These are phyloP conservation scores for Aciculoconidium aculeatum DNA, from an alignment of 805 yeast genomes.

Conservation along the genomic window DNA sequence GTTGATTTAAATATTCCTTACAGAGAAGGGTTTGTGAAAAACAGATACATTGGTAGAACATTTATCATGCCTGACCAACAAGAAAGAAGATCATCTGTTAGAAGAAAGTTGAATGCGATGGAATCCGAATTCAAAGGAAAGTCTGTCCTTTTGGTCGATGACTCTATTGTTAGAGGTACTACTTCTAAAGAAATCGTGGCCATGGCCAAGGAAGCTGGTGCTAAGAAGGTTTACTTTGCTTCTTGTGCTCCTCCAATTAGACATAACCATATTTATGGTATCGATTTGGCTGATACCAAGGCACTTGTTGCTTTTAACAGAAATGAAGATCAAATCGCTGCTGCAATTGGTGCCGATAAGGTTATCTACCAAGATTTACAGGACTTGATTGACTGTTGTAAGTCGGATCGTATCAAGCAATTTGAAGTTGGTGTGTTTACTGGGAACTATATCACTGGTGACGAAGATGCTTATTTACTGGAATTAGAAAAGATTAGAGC, in stretches of 20 bases:
- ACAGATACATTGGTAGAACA: conserved; percentile 95
- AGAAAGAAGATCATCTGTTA: conserved; percentile 87
- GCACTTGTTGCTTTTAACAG: conserved; percentile 87
- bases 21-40: conserved; percentile 95
- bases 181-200: conserved; percentile 93
- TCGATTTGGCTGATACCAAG: conserved; percentile 91
- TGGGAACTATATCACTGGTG: conserved; percentile 92
- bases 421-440: conserved; percentile 97
- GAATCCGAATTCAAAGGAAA: conserved; percentile 81
- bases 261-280: conserved; percentile 93
- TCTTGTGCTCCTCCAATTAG: conserved; percentile 98
- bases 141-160: conserved; percentile 87
- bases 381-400: conserved; percentile 79
- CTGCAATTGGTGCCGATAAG: conserved; percentile 80
- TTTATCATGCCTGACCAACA: conserved; percentile 98
- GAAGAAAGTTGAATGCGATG: conserved; percentile 96
- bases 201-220: conserved; percentile 99
- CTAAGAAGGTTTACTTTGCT: conserved; percentile 89
- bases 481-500: conserved; percentile 83
- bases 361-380: conserved; percentile 84
- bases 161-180: conserved; percentile 96
- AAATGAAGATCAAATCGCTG: conserved; percentile 67
- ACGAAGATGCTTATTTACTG: conserved; percentile 72
- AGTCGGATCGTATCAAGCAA: conserved; percentile 43
- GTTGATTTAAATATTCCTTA: conserved; percentile 74